These are phyloP conservation scores for Russula griseocarnosa DNA, from an alignment of 768 basidiomycete genomes.

Conservation along the genomic window DNA sequence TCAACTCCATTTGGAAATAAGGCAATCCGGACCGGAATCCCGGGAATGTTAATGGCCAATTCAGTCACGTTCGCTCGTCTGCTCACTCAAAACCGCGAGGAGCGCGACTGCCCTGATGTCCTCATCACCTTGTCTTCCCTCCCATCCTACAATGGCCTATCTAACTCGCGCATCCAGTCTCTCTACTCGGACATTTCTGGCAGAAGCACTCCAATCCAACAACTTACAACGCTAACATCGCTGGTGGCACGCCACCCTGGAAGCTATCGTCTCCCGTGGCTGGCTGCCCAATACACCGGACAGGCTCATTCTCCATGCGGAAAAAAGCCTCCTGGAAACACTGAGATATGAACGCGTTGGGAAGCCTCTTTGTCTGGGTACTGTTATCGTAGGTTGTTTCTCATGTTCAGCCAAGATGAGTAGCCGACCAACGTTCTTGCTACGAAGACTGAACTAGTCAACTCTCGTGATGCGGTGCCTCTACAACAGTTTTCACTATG, in stretches of 20 bases:
- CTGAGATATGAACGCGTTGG: slow-evolving; percentile 66
- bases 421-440: slow-evolving; percentile 36
- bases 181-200: slow-evolving; percentile 84
- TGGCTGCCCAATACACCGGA: slow-evolving; percentile 45
- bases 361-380: slow-evolving; percentile 66
- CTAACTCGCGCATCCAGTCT: slow-evolving; percentile 58
- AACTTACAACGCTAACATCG: slow-evolving; percentile 72
- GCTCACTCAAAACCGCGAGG: background rate
- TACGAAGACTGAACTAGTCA: slow-evolving; percentile 66
- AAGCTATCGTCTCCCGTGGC: slow-evolving; percentile 55
- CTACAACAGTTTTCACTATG: slow-evolving; percentile 53
- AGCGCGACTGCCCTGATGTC: background rate
- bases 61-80: background rate
- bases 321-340: slow-evolving; percentile 49
- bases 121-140: slow-evolving; percentile 33
- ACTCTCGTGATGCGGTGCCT: slow-evolving; percentile 43
- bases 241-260: slow-evolving; percentile 83
- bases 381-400: slow-evolving; percentile 62
- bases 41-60: background rate
- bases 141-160: slow-evolving; percentile 46
- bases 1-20: background rate
- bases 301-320: slow-evolving; percentile 58
- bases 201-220: slow-evolving; percentile 84
- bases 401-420: background rate
- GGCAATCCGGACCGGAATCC: background rate